A percentile compares a stretch with the other conserved stretches of the same genome.
phyloP scores from a whole-genome alignment of 2,329 filamentous ascomycete species.

The Curvularia eragrostidis region DNA sequence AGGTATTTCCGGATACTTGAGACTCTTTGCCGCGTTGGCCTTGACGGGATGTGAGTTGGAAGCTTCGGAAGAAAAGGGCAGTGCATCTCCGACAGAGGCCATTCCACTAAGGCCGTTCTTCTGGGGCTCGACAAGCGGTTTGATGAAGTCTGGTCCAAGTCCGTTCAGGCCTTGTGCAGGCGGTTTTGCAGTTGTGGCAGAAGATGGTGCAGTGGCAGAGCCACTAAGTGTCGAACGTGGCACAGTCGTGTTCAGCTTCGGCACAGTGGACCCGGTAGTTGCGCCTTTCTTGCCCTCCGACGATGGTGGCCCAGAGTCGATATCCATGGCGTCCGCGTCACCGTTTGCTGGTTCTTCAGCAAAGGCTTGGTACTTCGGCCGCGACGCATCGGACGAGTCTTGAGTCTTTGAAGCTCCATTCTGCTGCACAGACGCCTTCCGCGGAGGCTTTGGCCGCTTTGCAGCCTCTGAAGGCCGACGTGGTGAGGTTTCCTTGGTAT shows the following conservation, averaged over 20 bases:
- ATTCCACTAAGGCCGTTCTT: conserved; percentile 59
- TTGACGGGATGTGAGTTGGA: conserved; percentile 54
- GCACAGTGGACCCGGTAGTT: conserved; percentile 11
- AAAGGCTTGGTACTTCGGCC: conserved; percentile 41
- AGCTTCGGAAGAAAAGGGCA: conserved; percentile 66
- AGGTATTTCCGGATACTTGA: conserved; percentile 61
- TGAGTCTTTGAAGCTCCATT: conserved; percentile 42
- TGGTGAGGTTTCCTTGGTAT: conserved; percentile 40
- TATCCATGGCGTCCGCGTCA: conserved; percentile 56
- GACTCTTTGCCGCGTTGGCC: conserved; percentile 46
- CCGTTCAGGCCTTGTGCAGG: conserved; percentile 47
- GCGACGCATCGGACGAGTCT: conserved; percentile 34
- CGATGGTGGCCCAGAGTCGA: conserved; percentile 50
- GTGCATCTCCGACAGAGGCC: conserved; percentile 59
- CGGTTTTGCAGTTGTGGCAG: conserved; percentile 23
- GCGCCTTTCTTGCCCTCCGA: conserved; percentile 10
- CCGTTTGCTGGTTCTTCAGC: conserved; percentile 36
- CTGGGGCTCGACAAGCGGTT: conserved; percentile 56
- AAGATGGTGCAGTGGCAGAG: conserved; percentile 21
- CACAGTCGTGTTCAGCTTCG: conserved; percentile 13
- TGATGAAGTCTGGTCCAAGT: conserved; percentile 58
- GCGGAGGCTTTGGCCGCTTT: conserved; percentile 37
- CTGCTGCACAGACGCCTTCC: conserved; percentile 42
- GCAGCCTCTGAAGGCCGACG: conserved; percentile 38
- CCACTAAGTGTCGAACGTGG: conserved; percentile 25